phyloP scores from a whole-genome alignment of 2,329 filamentous ascomycete genomes.

The Colletotrichum echinochloae region DNA sequence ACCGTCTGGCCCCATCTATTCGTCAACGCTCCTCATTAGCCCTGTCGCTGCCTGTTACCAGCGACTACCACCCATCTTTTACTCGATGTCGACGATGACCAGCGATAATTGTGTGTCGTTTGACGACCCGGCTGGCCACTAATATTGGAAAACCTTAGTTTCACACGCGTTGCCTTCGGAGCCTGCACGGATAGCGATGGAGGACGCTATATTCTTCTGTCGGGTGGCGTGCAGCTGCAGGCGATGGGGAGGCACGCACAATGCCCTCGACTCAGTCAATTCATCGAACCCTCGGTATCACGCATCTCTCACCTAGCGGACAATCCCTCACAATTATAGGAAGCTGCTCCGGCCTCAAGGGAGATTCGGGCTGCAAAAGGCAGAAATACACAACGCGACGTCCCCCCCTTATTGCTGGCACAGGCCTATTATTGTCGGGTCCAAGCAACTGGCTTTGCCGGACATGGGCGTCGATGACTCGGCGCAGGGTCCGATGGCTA shows the following conservation, averaged over 20 bases:
- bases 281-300: not conserved
- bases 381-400: not conserved
- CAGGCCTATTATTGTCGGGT: not conserved
- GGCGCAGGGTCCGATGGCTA: conserved; percentile 20
- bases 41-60: conserved; percentile 24
- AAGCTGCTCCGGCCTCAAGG: not conserved
- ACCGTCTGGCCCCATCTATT: conserved; percentile 30
- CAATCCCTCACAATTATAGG: not conserved
- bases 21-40: conserved; percentile 27
- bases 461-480: conserved; percentile 21
- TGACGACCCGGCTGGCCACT: not conserved
- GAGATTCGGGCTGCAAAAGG: not conserved
- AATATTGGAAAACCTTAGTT: not conserved
- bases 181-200: not conserved
- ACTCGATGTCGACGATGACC: conserved; percentile 19
- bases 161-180: not conserved
- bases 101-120: not conserved
- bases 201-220: not conserved
- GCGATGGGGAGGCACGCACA: not conserved
- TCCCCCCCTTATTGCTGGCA: not conserved
- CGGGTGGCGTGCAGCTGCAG: not conserved
- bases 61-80: conserved; percentile 24
- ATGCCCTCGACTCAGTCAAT: not conserved
- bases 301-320: not conserved
- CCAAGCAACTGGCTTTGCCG: conserved; percentile 7